A percentile compares a stretch with the other conserved stretches of the same genome.
These are phyloP conservation scores for Pichia nanzhaoensis DNA, from an alignment of 805 yeast species.

Conservation along the genomic window DNA sequence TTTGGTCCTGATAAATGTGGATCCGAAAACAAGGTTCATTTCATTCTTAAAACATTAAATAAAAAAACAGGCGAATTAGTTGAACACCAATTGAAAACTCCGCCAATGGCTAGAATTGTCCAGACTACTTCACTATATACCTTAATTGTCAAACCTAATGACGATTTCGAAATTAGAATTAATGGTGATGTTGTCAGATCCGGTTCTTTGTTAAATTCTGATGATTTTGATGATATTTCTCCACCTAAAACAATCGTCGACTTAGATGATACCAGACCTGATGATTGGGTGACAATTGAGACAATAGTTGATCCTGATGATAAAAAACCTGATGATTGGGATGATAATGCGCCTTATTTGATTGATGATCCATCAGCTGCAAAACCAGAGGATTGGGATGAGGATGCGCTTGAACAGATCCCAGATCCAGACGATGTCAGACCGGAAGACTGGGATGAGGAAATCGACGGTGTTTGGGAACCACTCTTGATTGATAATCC, in stretches of 20 bases:
- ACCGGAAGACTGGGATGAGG: constrained; percentile 85
- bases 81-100: constrained; percentile 60
- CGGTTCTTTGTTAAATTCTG: constrained; percentile 57
- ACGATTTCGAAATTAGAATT: constrained; percentile 71
- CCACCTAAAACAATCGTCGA: constrained; percentile 63
- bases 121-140: constrained; percentile 68
- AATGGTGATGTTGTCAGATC: constrained; percentile 69
- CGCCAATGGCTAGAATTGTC: constrained; percentile 56
- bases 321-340: constrained; percentile 79
- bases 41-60: constrained; percentile 57
- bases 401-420: constrained; percentile 48
- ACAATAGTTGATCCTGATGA: constrained; percentile 63
- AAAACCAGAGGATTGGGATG: constrained; percentile 81
- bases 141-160: constrained; percentile 56
- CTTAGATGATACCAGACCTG: constrained; percentile 56
- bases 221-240: constrained; percentile 44
- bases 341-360: constrained; percentile 55
- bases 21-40: constrained; percentile 67
- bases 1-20: constrained; percentile 96
- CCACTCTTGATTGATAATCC: constrained; percentile 72
- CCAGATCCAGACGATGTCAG: constrained; percentile 58
- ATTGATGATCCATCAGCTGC: constrained; percentile 61
- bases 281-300: constrained; percentile 72
- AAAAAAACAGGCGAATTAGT: constrained; percentile 49
- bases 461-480: constrained; percentile 81